A percentile compares a stretch with the other conserved stretches of the same genome.
Conservation (phyloP, 345 rosid species). For the Angophora floribunda region DNA sequence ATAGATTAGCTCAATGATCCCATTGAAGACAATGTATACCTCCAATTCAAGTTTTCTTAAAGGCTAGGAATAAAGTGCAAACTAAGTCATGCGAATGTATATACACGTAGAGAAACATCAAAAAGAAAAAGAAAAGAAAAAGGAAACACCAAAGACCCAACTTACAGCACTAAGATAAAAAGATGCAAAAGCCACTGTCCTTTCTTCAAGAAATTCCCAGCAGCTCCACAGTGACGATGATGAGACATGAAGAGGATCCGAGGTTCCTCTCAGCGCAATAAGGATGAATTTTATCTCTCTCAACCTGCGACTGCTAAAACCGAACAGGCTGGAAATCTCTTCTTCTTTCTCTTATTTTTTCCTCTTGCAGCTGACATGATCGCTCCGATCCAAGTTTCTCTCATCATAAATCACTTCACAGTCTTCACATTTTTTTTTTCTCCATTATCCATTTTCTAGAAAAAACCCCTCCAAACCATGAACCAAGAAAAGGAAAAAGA, state of each 20-base stretch:
- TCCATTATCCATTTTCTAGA: not conserved
- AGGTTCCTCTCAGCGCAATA: slow-evolving; percentile 83
- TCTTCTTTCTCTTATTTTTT: slow-evolving; percentile 9
- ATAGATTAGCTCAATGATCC: slow-evolving; percentile 1
- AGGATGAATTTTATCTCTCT: not conserved
- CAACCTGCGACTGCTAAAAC: slow-evolving; percentile 25
- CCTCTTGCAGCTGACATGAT: slow-evolving; percentile 61
- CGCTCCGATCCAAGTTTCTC: slow-evolving; percentile 36
- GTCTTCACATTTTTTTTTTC: not conserved
- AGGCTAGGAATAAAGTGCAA: slow-evolving; percentile 5
- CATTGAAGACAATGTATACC: slow-evolving; percentile 11
- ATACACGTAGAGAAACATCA: slow-evolving; percentile 10
- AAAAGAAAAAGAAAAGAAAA: not conserved
- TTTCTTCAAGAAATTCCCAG: not conserved
- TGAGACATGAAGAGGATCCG: slow-evolving; percentile 86
- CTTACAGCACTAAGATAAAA: slow-evolving; percentile 17
- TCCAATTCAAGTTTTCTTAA: slow-evolving; percentile 4
- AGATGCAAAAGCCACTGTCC: slow-evolving; percentile 14
- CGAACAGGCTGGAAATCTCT: slow-evolving; percentile 27
- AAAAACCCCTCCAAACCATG: not conserved
- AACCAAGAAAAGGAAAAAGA: not conserved
- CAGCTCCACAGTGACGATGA: not conserved
- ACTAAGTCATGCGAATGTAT: slow-evolving; percentile 11
- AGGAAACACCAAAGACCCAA: not conserved
- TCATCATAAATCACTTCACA: not conserved